Conservation (phyloP, 495 filamentous ascomycete species). For the Xylaria grammica region DNA sequence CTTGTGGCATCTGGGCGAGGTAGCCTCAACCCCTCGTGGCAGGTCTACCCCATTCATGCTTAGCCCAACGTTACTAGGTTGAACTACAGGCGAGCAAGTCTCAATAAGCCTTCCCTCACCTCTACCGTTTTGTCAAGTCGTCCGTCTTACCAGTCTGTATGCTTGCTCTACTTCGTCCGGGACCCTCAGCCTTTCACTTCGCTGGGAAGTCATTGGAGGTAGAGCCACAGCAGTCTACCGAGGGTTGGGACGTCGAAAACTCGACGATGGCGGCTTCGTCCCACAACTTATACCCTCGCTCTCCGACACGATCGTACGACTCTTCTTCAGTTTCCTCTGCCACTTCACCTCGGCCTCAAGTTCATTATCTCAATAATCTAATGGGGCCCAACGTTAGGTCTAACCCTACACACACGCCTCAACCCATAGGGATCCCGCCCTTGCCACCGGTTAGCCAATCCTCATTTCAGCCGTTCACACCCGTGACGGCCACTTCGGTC, state of each 20-base stretch:
- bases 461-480: constrained; percentile 53
- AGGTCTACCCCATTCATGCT: constrained; percentile 23
- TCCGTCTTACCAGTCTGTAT: constrained; percentile 16
- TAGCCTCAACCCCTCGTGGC: constrained; percentile 24
- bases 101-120: constrained; percentile 5
- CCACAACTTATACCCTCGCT: constrained; percentile 58
- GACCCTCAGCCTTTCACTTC: constrained; percentile 21
- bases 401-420: constrained; percentile 43
- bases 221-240: constrained; percentile 17
- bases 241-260: constrained; percentile 30
- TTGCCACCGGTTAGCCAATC: constrained; percentile 44
- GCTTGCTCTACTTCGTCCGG: constrained; percentile 22
- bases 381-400: constrained; percentile 48
- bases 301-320: constrained; percentile 60
- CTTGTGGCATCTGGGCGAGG: constrained; percentile 30
- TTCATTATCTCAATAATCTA: constrained; percentile 51
- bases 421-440: constrained; percentile 51
- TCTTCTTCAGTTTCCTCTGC: constrained; percentile 61
- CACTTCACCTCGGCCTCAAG: constrained; percentile 55
- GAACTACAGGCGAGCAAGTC: constrained; percentile 14
- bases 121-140: constrained; percentile 4
- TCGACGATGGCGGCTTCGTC: constrained; percentile 59
- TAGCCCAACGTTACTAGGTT: constrained; percentile 20
- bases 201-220: constrained; percentile 18
- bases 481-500: constrained; percentile 50